Evolutionary conservation across 306 rosid species (phyloP).

Genomic region (Arachis stenosperma): DNA sequence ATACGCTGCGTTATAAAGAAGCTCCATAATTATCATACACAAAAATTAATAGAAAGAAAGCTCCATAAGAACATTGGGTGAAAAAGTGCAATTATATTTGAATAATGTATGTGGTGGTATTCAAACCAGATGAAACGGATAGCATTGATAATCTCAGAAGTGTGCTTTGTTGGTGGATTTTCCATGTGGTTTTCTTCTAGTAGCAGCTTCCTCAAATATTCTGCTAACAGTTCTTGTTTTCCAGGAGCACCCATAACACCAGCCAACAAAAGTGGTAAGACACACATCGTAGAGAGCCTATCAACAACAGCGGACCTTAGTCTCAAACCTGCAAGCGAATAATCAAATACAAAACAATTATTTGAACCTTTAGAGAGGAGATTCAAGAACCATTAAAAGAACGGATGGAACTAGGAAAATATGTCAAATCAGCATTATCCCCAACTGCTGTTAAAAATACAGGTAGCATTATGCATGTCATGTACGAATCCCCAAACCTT

Average conservation of each 20-base stretch:
- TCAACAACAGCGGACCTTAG: slow-evolving; percentile 79
- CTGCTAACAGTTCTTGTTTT: slow-evolving; percentile 60
- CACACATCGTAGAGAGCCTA: slow-evolving; percentile 87
- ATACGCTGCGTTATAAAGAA: slow-evolving; percentile 62
- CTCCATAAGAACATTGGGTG: slow-evolving; percentile 27
- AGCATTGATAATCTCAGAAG: slow-evolving; percentile 78
- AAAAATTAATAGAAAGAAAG: slow-evolving; percentile 5
- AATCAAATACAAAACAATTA: slow-evolving; percentile 35
- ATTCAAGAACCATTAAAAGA: slow-evolving; percentile 54
- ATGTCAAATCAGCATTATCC: slow-evolving; percentile 73
- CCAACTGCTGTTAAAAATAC: slow-evolving; percentile 81
- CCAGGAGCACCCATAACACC: slow-evolving; percentile 88
- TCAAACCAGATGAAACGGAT: slow-evolving; percentile 91
- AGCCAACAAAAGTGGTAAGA: slow-evolving; percentile 84
- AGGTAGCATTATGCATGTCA: slow-evolving; percentile 85
- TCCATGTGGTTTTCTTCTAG: slow-evolving; percentile 65
- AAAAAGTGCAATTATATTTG: slow-evolving; percentile 16
- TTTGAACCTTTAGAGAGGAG: slow-evolving; percentile 31
- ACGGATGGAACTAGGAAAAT: slow-evolving; percentile 70
- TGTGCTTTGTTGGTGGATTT: slow-evolving; percentile 55
- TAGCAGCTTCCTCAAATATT: slow-evolving; percentile 77
- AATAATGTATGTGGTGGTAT: slow-evolving; percentile 29
- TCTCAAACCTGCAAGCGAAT: slow-evolving; percentile 63
- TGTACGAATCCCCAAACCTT: slow-evolving; percentile 80
- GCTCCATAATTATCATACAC: too few relatives aligned